Evolutionary conservation across 371 early-diverging fungal genomes (phyloP).

Genomic region (Rhizomucor miehei): DNA sequence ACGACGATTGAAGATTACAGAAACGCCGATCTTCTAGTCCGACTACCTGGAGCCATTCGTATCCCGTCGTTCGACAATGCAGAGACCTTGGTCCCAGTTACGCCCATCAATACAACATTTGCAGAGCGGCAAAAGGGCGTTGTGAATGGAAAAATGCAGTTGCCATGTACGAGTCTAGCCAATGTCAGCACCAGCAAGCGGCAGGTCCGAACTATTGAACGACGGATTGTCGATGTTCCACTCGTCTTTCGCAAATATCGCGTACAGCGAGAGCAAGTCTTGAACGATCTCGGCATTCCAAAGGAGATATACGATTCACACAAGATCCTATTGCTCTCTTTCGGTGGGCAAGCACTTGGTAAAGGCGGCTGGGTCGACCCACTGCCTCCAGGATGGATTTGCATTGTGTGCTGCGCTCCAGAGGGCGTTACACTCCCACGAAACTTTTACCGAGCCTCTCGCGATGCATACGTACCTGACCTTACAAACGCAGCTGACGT

Average conservation of each 20-base stretch:
- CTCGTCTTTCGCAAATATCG: conserved; percentile 59
- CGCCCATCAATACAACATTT: conserved; percentile 18
- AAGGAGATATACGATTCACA: conserved; percentile 49
- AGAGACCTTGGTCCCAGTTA: conserved; percentile 31
- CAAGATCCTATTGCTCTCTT: conserved; percentile 67
- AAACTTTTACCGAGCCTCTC: conserved; percentile 57
- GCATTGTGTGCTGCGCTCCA: conserved; percentile 67
- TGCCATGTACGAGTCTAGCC: conserved; percentile 36
- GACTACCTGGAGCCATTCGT: conserved; percentile 67
- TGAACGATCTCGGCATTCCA: conserved; percentile 59
- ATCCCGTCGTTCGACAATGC: conserved; percentile 63
- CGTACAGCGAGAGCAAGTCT: conserved; percentile 48
- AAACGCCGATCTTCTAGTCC: conserved; percentile 58
- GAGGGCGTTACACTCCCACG: conserved; percentile 50
- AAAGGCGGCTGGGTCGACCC: conserved; percentile 52
- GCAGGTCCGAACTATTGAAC: conserved; percentile 10
- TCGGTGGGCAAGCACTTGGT: conserved; percentile 70
- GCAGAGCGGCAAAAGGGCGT: conserved; percentile 25
- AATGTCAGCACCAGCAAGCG: conserved; percentile 17
- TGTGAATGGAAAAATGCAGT: conserved; percentile 39
- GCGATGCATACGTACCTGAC: conserved; percentile 74
- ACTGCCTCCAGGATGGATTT: conserved; percentile 75
- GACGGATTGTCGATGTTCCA: conserved; percentile 57
- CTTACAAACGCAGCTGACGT: conserved; percentile 72
- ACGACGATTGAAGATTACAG: conserved; percentile 55